Conservation (phyloP, 1,139 yeast species). For the Hansenula anomala region DNA sequence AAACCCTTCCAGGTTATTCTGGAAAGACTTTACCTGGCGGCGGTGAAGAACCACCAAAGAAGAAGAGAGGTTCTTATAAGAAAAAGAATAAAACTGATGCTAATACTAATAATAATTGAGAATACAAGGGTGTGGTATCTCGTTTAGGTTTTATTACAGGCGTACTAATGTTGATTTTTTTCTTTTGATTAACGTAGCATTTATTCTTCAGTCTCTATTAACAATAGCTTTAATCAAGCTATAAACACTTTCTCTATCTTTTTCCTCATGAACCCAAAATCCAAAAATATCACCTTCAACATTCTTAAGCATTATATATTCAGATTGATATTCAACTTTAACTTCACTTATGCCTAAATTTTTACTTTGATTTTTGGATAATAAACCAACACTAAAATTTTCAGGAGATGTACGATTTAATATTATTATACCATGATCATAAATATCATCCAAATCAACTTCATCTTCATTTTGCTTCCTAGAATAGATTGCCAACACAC, state of each 20-base stretch:
- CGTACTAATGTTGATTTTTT: not conserved
- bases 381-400: conserved; percentile 75
- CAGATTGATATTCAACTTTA: conserved; percentile 76
- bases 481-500: conserved; percentile 75
- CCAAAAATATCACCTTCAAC: conserved; percentile 80
- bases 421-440: conserved; percentile 74
- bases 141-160: no score
- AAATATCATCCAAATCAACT: conserved; percentile 32
- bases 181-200: conserved; percentile 1
- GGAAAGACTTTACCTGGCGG: conserved; percentile 22
- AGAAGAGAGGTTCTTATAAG: conserved; percentile 26
- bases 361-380: conserved; percentile 45
- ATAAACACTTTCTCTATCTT: conserved; percentile 61
- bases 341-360: conserved; percentile 46
- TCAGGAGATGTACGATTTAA: conserved; percentile 71
- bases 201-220: conserved; percentile 18
- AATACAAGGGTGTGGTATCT: no score
- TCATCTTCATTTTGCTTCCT: conserved; percentile 36
- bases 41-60: conserved; percentile 18
- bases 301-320: conserved; percentile 74
- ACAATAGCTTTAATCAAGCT: conserved; percentile 55
- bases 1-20: conserved; percentile 21
- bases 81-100: conserved; percentile 20
- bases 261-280: conserved; percentile 79
- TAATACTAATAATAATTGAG: not conserved